Evolutionary conservation across 768 basidiomycete species (phyloP).

Genomic region (Pulveroboletus sp.): DNA sequence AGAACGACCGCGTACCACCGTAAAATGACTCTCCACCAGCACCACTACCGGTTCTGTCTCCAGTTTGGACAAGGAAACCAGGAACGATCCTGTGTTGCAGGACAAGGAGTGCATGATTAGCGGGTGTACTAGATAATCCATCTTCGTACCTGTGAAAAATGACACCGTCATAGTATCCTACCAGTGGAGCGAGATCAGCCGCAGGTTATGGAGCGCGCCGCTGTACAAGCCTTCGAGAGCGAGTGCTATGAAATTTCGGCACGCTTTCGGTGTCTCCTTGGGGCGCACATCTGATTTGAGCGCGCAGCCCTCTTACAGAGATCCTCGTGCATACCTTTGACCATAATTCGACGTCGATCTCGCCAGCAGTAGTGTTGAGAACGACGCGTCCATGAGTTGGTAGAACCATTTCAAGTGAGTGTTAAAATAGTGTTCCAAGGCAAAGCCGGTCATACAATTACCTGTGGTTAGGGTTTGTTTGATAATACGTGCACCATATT

Average conservation of each 20-base stretch:
- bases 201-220: neutral
- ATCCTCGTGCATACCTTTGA: conserved; percentile 56
- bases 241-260: conserved; percentile 83
- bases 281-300: neutral
- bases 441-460: neutral
- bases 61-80: conserved; percentile 90
- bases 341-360: conserved; percentile 90
- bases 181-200: conserved; percentile 4
- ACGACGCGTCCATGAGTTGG: conserved; percentile 85
- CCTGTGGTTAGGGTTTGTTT: conserved; percentile 21
- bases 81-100: conserved; percentile 62
- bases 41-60: conserved; percentile 89
- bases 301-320: neutral
- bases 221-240: conserved; percentile 78
- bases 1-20: conserved; percentile 53
- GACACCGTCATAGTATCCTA: conserved; percentile 94
- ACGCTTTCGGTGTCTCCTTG: conserved; percentile 91
- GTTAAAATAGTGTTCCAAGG: too few relatives aligned
- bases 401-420: conserved; percentile 54
- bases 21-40: conserved; percentile 93
- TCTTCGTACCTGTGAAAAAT: conserved; percentile 81
- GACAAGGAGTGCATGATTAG: neutral
- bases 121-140: neutral
- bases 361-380: conserved; percentile 82
- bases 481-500: neutral